Evolutionary conservation across 148 eudicot genomes (phyloP).

Genomic region (Hydrangea macrophylla): DNA sequence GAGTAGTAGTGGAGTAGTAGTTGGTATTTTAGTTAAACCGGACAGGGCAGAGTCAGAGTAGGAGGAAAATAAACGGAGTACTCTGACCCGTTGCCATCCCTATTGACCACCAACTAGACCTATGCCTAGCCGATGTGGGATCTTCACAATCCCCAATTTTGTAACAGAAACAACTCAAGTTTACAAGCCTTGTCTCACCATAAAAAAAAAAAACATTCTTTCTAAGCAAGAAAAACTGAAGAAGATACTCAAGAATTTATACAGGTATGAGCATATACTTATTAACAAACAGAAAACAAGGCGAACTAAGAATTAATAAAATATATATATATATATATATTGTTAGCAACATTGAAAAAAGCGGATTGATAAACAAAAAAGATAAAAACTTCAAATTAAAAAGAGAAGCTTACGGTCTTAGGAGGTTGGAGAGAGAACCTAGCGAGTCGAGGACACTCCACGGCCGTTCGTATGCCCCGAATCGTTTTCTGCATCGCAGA

Average conservation of each 20-base stretch:
- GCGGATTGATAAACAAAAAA: background rate
- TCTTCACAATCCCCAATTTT: too few species aligned
- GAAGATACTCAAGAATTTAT: background rate
- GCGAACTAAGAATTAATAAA: background rate
- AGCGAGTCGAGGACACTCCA: conserved; percentile 47
- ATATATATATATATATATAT: background rate
- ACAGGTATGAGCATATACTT: background rate
- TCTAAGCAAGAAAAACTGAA: background rate
- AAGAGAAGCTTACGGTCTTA: conserved; percentile 45
- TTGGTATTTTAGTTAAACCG: too few species aligned
- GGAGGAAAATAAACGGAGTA: too few species aligned
- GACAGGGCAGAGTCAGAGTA: too few species aligned
- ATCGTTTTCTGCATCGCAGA: conserved; percentile 3
- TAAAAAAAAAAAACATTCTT: background rate
- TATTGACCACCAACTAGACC: too few species aligned
- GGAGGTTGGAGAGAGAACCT: conserved; percentile 65
- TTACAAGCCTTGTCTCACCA: background rate
- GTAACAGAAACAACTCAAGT: background rate
- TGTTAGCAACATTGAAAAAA: background rate
- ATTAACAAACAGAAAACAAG: background rate
- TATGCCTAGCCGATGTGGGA: too few species aligned
- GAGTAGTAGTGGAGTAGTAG: too few species aligned
- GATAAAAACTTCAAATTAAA: background rate
- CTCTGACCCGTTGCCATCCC: too few species aligned
- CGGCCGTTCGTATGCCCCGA: too few species aligned